Percentiles rank a stretch among this genome's conserved stretches.
Evolutionary conservation across 129 eudicot genomes (phyloP).

Genomic region (Artemisia tridentata): DNA sequence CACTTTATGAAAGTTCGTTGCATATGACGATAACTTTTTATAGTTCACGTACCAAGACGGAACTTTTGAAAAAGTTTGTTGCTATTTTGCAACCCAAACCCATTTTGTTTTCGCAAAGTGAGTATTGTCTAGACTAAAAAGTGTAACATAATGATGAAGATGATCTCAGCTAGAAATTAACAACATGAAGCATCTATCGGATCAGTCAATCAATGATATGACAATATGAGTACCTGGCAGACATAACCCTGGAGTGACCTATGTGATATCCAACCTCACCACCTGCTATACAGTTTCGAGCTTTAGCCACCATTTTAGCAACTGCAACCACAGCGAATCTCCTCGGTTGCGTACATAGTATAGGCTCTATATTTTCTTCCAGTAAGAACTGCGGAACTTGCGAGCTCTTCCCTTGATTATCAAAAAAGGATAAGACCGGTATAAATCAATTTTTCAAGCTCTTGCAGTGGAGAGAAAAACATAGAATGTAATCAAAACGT

Average conservation of each 20-base stretch:
- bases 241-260: conserved; percentile 80
- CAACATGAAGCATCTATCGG: neutral
- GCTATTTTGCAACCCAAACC: too few species aligned
- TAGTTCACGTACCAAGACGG: too few species aligned
- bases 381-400: conserved; percentile 89
- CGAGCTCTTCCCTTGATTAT: conserved; percentile 75
- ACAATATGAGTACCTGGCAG: conserved; percentile 55
- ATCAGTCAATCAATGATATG: neutral
- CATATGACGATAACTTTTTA: too few species aligned
- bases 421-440: conserved; percentile 17
- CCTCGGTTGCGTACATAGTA: conserved; percentile 90
- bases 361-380: conserved; percentile 76
- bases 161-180: conserved; percentile 14
- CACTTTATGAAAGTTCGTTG: too few species aligned
- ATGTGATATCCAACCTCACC: conserved; percentile 97
- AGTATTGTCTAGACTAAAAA: neutral
- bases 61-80: too few species aligned
- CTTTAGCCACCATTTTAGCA: conserved; percentile 87
- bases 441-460: conserved; percentile 16
- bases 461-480: neutral
- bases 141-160: neutral
- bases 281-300: conserved; percentile 81
- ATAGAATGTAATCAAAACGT: neutral
- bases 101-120: neutral
- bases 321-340: conserved; percentile 99